Percentiles rank a stretch among this genome's conserved stretches.
These are phyloP conservation scores for Marvania coccoides DNA, from an alignment of 139 green algal species.

Conservation along the genomic window DNA sequence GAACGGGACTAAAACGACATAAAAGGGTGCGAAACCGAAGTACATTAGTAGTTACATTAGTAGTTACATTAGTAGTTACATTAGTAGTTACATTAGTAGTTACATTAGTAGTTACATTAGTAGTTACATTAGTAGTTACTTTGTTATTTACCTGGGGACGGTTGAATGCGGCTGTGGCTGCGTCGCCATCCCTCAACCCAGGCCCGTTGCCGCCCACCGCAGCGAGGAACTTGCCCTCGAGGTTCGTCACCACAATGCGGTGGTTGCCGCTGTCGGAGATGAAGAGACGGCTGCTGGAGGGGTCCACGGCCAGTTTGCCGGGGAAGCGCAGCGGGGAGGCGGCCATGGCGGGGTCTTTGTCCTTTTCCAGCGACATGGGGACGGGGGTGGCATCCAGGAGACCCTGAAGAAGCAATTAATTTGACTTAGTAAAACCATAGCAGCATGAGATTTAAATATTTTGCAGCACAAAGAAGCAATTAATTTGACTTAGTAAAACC, in stretches of 20 bases:
- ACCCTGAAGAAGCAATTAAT: no score
- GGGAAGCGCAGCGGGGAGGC: slow-evolving; percentile 52
- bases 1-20: no score
- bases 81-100: no score
- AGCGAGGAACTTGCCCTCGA: slow-evolving; percentile 47
- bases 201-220: slow-evolving; percentile 57
- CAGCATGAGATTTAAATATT: no score
- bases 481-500: no score
- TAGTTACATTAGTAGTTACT: no score
- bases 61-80: no score
- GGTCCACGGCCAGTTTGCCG: slow-evolving; percentile 57
- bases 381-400: slow-evolving; percentile 46
- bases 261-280: slow-evolving; percentile 72
- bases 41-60: no score
- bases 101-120: no score
- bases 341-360: slow-evolving; percentile 38
- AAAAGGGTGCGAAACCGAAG: no score
- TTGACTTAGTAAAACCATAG: no score
- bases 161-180: slow-evolving; percentile 44
- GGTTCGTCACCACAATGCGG: slow-evolving; percentile 60
- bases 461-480: no score
- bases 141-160: slow-evolving; percentile 63
- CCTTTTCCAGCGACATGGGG: slow-evolving; percentile 50
- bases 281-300: slow-evolving; percentile 52
- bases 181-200: slow-evolving; percentile 48